Conservation (phyloP, 345 rosid species). For the Camelina neglecta region DNA sequence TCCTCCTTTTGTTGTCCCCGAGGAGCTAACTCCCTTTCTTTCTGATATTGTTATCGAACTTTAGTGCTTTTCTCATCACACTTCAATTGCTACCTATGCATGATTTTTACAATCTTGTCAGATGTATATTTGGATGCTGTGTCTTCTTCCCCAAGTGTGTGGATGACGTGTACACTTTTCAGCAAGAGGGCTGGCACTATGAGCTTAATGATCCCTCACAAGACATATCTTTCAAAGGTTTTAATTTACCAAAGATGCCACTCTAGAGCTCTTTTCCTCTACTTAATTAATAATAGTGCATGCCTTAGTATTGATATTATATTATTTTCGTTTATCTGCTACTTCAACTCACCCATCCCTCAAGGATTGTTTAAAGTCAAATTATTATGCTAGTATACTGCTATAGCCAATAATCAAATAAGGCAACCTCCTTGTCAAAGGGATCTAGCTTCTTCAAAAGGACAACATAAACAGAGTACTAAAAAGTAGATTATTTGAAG, state of each 20-base stretch:
- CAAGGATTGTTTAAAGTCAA: no score
- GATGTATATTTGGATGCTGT: conserved; percentile 95
- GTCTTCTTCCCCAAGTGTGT: conserved; percentile 94
- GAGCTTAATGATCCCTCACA: conserved; percentile 89
- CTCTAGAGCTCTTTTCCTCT: conserved; percentile 12
- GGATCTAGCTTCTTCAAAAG: no score
- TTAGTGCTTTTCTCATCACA: not conserved
- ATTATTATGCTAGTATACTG: no score
- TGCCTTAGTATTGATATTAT: conserved; percentile 3
- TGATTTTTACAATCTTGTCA: conserved; percentile 93
- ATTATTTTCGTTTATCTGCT: conserved; percentile 10
- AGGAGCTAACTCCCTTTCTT: conserved; percentile 9
- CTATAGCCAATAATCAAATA: no score
- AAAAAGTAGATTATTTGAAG: no score
- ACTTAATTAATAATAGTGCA: not conserved
- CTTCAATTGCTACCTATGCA: conserved; percentile 51
- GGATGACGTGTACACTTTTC: conserved; percentile 85
- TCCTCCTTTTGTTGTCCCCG: not conserved
- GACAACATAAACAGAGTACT: no score
- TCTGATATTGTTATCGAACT: conserved; percentile 11
- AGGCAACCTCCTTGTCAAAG: no score
- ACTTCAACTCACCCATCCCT: conserved; percentile 15
- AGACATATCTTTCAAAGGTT: conserved; percentile 91
- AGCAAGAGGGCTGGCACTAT: conserved; percentile 99
- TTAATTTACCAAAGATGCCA: not conserved